phyloP scores from a whole-genome alignment of 495 filamentous ascomycete genomes.

The Penicillium cinerascens region DNA sequence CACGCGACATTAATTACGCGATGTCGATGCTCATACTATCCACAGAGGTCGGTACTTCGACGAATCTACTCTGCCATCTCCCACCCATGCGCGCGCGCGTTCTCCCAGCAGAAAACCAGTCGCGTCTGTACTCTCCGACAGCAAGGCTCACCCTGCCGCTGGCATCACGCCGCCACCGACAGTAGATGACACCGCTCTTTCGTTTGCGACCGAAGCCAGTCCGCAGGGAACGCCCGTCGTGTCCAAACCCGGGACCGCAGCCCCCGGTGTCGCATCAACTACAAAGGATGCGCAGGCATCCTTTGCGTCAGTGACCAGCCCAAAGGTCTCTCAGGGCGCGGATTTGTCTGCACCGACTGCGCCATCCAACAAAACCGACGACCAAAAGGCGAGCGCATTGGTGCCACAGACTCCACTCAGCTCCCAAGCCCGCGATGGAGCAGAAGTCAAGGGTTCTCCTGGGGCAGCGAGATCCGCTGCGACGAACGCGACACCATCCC shows the following conservation, averaged over 20 bases:
- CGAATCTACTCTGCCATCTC: conserved; percentile 64
- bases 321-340: conserved; percentile 10
- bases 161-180: conserved; percentile 20
- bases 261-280: conserved; percentile 8
- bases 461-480: conserved; percentile 15
- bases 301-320: conserved; percentile 9
- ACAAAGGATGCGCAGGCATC: conserved; percentile 3
- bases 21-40: conserved; percentile 28
- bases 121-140: conserved; percentile 12
- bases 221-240: conserved; percentile 13
- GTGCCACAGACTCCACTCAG: conserved; percentile 23
- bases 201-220: conserved; percentile 19
- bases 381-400: conserved; percentile 17
- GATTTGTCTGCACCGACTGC: conserved; percentile 9
- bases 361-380: conserved; percentile 8
- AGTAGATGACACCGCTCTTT: conserved; percentile 18
- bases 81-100: conserved; percentile 38
- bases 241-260: not conserved
- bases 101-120: conserved; percentile 27
- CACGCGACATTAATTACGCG: conserved; percentile 15
- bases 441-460: conserved; percentile 13
- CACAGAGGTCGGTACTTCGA: conserved; percentile 68
- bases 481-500: conserved; percentile 14
- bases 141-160: conserved; percentile 16
- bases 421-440: conserved; percentile 21